Conservation (phyloP, 2,329 filamentous ascomycete genomes). For the Botryotinia convoluta region DNA sequence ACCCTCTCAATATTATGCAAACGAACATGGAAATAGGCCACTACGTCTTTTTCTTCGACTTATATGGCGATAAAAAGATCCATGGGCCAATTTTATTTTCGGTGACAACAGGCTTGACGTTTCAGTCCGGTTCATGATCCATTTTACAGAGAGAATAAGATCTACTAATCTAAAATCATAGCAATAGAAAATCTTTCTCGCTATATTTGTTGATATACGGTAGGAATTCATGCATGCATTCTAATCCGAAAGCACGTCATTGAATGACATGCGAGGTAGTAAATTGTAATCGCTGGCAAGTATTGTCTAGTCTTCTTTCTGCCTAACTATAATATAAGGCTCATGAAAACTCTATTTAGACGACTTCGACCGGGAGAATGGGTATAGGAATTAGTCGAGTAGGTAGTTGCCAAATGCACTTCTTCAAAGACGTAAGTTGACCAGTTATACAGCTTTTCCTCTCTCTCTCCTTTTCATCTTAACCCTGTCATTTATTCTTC, state of each 20-base stretch:
- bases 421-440: neutral
- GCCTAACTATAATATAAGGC: fast-evolving
- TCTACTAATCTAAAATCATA: neutral
- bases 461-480: neutral
- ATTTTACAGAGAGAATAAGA: neutral
- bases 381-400: neutral
- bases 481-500: neutral
- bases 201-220: neutral
- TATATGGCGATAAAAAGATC: no score
- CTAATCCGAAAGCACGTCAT: neutral
- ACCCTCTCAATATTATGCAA: neutral
- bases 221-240: neutral
- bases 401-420: no score
- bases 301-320: neutral
- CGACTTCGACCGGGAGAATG: no score
- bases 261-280: neutral
- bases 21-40: no score
- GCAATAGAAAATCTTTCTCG: neutral
- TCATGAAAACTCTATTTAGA: neutral
- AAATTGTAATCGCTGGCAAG: neutral
- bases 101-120: neutral
- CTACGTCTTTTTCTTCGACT: no score
- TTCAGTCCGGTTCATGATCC: neutral
- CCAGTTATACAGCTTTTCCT: neutral
- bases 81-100: neutral